phyloP scores from a whole-genome alignment of 805 yeast genomes.

The Geotrichum ghanense region DNA sequence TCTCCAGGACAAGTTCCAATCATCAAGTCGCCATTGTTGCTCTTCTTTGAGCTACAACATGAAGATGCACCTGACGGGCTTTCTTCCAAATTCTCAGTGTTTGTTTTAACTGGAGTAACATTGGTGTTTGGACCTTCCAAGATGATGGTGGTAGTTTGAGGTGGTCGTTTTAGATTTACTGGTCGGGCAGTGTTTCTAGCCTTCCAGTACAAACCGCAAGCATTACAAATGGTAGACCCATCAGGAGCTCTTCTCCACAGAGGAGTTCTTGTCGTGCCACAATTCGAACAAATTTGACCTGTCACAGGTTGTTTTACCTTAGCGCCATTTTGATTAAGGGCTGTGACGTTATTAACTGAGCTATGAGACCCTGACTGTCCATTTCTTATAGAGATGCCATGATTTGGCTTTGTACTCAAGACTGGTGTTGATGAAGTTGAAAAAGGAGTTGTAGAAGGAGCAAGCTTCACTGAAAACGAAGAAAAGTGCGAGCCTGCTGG shows the following conservation, averaged over 20 bases:
- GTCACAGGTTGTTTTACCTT: slow-evolving; percentile 4
- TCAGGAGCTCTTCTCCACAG: slow-evolving; percentile 90
- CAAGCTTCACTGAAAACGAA: not conserved
- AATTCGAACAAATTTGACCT: slow-evolving; percentile 63
- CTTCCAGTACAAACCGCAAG: slow-evolving; percentile 76
- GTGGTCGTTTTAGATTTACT: slow-evolving; percentile 48
- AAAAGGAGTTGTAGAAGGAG: not conserved
- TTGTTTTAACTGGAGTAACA: not conserved
- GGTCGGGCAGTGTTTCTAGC: slow-evolving; percentile 57
- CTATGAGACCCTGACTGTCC: not conserved
- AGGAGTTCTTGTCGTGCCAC: slow-evolving; percentile 87
- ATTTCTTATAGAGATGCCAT: not conserved
- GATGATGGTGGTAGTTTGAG: slow-evolving; percentile 35
- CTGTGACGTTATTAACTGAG: not conserved
- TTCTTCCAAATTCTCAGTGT: too few species aligned
- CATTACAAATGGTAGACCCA: slow-evolving; percentile 89
- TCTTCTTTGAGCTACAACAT: not conserved
- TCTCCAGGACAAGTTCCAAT: slow-evolving; percentile 59
- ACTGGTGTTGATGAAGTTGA: not conserved
- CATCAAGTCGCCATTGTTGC: not conserved
- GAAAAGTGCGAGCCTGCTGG: not conserved
- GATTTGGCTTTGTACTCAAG: not conserved
- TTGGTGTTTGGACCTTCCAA: slow-evolving; percentile 18
- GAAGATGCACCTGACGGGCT: not conserved
- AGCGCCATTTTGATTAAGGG: too few species aligned